Percentiles rank a stretch among this genome's conserved stretches.
These are phyloP conservation scores for Cladorrhinum sp. DNA, from an alignment of 2,329 filamentous ascomycete species.

Conservation along the genomic window DNA sequence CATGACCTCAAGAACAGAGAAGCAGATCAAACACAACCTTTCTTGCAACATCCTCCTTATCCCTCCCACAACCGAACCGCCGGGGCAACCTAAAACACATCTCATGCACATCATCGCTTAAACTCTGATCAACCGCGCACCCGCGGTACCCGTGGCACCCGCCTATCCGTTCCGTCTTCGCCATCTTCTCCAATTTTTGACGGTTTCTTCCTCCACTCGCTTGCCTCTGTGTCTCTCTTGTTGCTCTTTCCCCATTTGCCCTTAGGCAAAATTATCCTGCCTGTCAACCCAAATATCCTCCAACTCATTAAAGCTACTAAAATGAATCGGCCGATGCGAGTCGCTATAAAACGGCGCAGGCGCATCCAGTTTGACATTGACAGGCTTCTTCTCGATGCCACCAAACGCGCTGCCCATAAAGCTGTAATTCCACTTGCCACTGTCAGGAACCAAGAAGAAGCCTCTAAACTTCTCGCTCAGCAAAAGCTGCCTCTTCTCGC, in stretches of 20 bases:
- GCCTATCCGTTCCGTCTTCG: neutral
- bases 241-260: no score
- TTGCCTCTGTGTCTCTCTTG: no score
- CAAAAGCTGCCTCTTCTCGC: conserved; percentile 90
- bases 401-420: conserved; percentile 93
- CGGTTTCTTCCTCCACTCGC: no score
- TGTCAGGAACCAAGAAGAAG: conserved; percentile 93
- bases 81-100: neutral
- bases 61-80: neutral
- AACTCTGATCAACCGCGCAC: neutral
- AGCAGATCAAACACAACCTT: neutral
- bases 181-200: no score
- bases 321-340: conserved; percentile 87
- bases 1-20: neutral
- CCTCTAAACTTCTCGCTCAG: conserved; percentile 91
- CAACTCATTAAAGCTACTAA: conserved; percentile 94
- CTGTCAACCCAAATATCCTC: conserved; percentile 96
- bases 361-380: conserved; percentile 92
- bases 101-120: neutral
- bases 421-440: conserved; percentile 92
- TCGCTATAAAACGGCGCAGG: conserved; percentile 88
- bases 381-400: conserved; percentile 81
- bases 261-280: conserved; percentile 87
- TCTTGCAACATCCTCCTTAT: neutral
- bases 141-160: no score